Conservation (phyloP, 768 basidiomycete genomes). For the Lentinula sp. region DNA sequence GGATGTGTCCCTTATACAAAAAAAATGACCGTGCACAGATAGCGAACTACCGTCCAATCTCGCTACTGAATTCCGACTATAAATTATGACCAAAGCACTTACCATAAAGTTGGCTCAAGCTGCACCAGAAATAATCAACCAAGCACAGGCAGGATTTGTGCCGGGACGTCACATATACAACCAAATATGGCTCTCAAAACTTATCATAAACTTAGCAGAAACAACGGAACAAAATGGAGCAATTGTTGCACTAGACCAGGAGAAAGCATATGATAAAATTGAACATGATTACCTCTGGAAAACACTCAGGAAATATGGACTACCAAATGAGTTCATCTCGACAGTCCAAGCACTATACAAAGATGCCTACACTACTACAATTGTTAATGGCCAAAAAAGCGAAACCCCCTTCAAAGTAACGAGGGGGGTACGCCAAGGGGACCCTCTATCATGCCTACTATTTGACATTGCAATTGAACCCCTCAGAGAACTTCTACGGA, state of each 20-base stretch:
- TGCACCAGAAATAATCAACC: slow-evolving; percentile 5
- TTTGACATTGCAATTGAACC: slow-evolving; percentile 30
- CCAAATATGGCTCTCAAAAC: slow-evolving; percentile 9
- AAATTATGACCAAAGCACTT: slow-evolving; percentile 12
- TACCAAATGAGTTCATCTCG: slow-evolving; percentile 12
- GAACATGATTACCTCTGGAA: slow-evolving; percentile 14
- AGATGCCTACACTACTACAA: slow-evolving; percentile 12
- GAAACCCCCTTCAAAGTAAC: slow-evolving; percentile 10
- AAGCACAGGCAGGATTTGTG: slow-evolving; percentile 15
- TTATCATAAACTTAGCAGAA: neutral
- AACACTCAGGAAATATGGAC: slow-evolving; percentile 2
- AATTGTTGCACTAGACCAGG: neutral
- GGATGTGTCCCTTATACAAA: slow-evolving; percentile 23
- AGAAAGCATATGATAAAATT: slow-evolving; percentile 4
- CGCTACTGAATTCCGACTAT: no score
- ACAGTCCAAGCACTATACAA: slow-evolving; percentile 16
- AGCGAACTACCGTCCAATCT: slow-evolving; percentile 16
- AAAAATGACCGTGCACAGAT: slow-evolving; percentile 17
- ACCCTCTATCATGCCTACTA: slow-evolving; percentile 34
- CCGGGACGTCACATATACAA: slow-evolving; percentile 12
- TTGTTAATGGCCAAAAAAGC: slow-evolving; percentile 17
- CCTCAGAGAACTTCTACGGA: slow-evolving; percentile 22
- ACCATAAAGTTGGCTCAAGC: slow-evolving; percentile 1
- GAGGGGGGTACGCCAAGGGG: slow-evolving; percentile 26
- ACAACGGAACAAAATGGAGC: slow-evolving; percentile 3